phyloP scores from a whole-genome alignment of 164 flowering plant species.

The Liquidambar formosana region DNA sequence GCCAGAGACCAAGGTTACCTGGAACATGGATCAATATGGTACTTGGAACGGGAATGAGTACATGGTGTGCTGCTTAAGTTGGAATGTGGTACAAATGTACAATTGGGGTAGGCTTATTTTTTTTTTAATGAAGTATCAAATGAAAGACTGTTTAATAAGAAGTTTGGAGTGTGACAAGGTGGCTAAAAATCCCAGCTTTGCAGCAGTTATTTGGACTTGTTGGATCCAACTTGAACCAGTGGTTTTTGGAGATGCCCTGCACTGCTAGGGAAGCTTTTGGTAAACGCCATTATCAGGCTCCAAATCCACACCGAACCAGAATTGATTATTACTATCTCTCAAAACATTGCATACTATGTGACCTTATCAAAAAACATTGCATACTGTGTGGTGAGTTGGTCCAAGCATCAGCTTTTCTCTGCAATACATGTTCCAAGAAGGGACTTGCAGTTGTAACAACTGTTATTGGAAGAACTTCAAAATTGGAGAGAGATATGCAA shows the following conservation, averaged over 20 bases:
- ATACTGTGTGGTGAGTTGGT: conserved; percentile 78
- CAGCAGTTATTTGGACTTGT: conserved; percentile 90
- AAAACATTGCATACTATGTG: too few relatives aligned
- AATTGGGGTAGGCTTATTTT: too few relatives aligned
- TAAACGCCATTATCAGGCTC: conserved; percentile 36
- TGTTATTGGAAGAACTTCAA: conserved; percentile 68
- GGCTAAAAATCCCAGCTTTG: conserved; percentile 88
- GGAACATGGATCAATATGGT: too few relatives aligned
- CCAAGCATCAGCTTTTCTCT: conserved; percentile 51
- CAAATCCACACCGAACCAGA: conserved; percentile 52
- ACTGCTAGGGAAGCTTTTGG: conserved; percentile 51
- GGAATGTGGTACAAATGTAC: too few relatives aligned
- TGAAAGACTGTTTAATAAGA: too few relatives aligned
- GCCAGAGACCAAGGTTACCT: too few relatives aligned
- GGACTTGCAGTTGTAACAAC: conserved; percentile 51
- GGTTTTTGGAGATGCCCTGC: conserved; percentile 89
- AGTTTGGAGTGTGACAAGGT: too few relatives aligned
- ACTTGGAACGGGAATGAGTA: too few relatives aligned
- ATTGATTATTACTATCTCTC: conserved; percentile 86
- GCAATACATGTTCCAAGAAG: conserved; percentile 56
- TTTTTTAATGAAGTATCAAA: too few relatives aligned
- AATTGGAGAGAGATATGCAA: conserved; percentile 78
- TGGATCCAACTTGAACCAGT: conserved; percentile 74
- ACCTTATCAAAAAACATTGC: too few relatives aligned
- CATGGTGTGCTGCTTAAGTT: too few relatives aligned